Percentiles rank a stretch among this genome's conserved stretches.
These are phyloP conservation scores for Shiraia bambusicola DNA, from an alignment of 2,329 filamentous ascomycete genomes.

Conservation along the genomic window DNA sequence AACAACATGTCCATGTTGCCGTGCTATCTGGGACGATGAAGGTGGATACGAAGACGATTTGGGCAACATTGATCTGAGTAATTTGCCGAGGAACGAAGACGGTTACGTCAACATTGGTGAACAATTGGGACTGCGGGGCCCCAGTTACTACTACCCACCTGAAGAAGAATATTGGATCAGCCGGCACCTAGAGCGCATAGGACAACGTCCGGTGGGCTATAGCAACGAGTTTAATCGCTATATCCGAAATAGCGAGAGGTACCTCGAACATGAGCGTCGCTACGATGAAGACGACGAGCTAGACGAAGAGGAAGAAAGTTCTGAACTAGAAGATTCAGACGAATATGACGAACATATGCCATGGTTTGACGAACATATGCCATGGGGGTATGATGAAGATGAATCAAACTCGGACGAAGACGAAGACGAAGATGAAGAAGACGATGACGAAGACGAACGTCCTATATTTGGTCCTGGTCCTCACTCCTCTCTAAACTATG, in stretches of 20 bases:
- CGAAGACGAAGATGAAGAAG: too few relatives aligned
- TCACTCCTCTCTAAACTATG: too few relatives aligned
- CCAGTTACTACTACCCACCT: slow-evolving; percentile 44
- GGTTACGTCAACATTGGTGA: slow-evolving; percentile 65
- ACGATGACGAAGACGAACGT: too few relatives aligned
- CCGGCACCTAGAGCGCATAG: slow-evolving; percentile 9
- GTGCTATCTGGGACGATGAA: slow-evolving; percentile 55
- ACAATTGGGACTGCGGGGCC: slow-evolving; percentile 59
- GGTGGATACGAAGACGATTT: slow-evolving; percentile 43
- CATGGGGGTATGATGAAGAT: neutral
- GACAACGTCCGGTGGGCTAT: slow-evolving; percentile 3
- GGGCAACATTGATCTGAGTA: slow-evolving; percentile 50
- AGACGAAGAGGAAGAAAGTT: too few relatives aligned
- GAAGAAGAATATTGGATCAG: slow-evolving; percentile 32
- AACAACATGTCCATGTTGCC: slow-evolving; percentile 64
- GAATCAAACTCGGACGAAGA: neutral
- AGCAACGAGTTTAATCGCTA: slow-evolving; percentile 3
- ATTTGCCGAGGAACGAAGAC: slow-evolving; percentile 47
- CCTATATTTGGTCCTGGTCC: too few relatives aligned
- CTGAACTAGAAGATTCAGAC: too few relatives aligned
- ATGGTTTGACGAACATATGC: too few relatives aligned
- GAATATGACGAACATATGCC: too few relatives aligned
- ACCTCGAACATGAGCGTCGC: too few relatives aligned
- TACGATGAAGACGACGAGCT: too few relatives aligned
- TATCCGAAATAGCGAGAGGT: neutral